Evolutionary conservation across 2,329 filamentous ascomycete genomes (phyloP).

Genomic region (Aspergillus tanneri): DNA sequence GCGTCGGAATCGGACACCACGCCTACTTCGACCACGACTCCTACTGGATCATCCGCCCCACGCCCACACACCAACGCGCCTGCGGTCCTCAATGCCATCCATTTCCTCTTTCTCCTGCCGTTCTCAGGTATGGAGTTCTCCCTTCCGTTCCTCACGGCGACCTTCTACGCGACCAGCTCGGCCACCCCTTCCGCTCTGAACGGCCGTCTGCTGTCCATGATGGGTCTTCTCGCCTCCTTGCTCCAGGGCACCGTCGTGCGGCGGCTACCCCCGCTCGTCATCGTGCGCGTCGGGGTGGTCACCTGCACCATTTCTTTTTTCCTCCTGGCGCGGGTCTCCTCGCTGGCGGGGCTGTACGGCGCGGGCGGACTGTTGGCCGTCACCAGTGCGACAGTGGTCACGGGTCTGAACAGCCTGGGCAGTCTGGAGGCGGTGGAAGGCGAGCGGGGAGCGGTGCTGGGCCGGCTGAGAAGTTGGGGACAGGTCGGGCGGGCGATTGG

Average conservation of each 20-base stretch:
- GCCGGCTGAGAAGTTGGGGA: constrained; percentile 74
- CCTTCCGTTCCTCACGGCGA: constrained; percentile 94
- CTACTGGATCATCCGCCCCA: neutral
- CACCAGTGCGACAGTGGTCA: constrained; percentile 92
- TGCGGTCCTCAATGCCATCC: constrained; percentile 74
- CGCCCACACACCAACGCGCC: constrained; percentile 75
- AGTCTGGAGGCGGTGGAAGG: constrained; percentile 80
- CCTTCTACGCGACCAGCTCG: constrained; percentile 74
- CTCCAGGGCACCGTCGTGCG: constrained; percentile 90
- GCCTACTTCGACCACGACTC: neutral
- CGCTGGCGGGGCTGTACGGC: constrained; percentile 69
- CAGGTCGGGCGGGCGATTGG: constrained; percentile 86
- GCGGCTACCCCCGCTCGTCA: constrained; percentile 74
- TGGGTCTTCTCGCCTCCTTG: constrained; percentile 87
- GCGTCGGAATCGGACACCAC: constrained; percentile 20
- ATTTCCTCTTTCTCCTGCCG: constrained; percentile 90
- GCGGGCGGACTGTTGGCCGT: constrained; percentile 82
- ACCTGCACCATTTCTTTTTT: constrained; percentile 78
- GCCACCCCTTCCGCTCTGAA: constrained; percentile 65
- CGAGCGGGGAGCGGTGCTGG: constrained; percentile 83
- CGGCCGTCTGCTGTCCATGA: constrained; percentile 81
- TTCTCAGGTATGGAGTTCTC: constrained; percentile 99
- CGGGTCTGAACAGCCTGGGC: constrained; percentile 84
- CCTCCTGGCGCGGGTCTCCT: constrained; percentile 68
- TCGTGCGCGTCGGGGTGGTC: constrained; percentile 75